phyloP scores from a whole-genome alignment of 1,139 yeast species.

The Pichia sp. region DNA sequence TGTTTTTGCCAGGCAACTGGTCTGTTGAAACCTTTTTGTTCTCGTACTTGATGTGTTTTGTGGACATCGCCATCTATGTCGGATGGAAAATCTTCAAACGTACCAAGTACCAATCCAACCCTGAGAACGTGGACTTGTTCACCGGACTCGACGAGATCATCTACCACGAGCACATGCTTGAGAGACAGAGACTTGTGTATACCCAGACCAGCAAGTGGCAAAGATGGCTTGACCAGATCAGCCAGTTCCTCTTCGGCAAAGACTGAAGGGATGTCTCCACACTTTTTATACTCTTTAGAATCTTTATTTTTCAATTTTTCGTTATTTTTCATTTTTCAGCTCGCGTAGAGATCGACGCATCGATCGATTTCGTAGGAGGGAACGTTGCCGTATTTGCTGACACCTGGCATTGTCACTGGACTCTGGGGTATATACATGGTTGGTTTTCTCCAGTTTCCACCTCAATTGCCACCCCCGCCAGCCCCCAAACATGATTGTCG shows the following conservation, averaged over 20 bases:
- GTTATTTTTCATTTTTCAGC: too few species aligned
- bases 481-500: background rate
- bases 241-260: conserved; percentile 18
- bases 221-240: conserved; percentile 12
- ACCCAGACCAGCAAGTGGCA: conserved; percentile 6
- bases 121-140: conserved; percentile 52
- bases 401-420: too few species aligned
- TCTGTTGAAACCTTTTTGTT: conserved; percentile 57
- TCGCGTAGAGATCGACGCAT: too few species aligned
- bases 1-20: conserved; percentile 75
- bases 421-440: too few species aligned
- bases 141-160: conserved; percentile 59
- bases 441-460: too few species aligned
- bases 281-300: too few species aligned
- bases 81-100: conserved; percentile 54
- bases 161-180: conserved; percentile 43
- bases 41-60: conserved; percentile 64
- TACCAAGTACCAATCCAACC: conserved; percentile 43
- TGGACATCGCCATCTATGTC: conserved; percentile 56
- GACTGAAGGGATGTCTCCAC: too few species aligned
- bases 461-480: too few species aligned
- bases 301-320: too few species aligned
- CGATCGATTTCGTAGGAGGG: too few species aligned
- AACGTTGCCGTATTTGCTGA: too few species aligned
- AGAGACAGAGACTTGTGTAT: conserved; percentile 13